A percentile compares a stretch with the other conserved stretches of the same genome.
Evolutionary conservation across 371 early-diverging fungal species (phyloP).

Genomic region (Mycotypha africana): DNA sequence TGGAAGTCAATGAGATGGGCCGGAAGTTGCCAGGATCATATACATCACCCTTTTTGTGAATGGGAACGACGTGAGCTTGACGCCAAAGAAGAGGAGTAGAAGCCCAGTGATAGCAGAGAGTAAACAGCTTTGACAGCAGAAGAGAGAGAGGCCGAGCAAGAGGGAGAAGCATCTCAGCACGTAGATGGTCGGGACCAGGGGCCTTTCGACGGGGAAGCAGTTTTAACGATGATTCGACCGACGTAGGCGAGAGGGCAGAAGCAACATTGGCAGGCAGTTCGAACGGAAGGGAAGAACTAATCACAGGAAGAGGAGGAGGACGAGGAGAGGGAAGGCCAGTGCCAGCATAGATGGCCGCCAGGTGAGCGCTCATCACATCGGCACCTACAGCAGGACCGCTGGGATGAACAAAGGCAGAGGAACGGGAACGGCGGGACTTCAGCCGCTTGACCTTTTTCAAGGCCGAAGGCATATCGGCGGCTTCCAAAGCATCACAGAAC

Average conservation of each 20-base stretch:
- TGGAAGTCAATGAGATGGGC: slow-evolving; percentile 20
- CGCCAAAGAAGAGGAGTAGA: slow-evolving; percentile 17
- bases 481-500: slow-evolving; percentile 3
- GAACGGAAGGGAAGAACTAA: neutral
- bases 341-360: slow-evolving; percentile 8
- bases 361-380: slow-evolving; percentile 7
- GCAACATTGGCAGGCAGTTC: neutral
- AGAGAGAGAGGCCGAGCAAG: neutral
- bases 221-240: neutral
- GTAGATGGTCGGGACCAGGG: slow-evolving; percentile 7
- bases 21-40: slow-evolving; percentile 13
- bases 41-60: slow-evolving; percentile 17
- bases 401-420: slow-evolving; percentile 5
- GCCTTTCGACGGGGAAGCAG: slow-evolving; percentile 6
- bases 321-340: neutral
- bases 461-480: neutral
- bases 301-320: neutral
- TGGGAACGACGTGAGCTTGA: slow-evolving; percentile 17
- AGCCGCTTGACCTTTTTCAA: neutral
- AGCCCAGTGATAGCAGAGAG: slow-evolving; percentile 21
- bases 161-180: neutral
- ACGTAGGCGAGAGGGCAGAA: neutral
- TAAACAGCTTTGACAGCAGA: slow-evolving; percentile 2
- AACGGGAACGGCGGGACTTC: neutral
- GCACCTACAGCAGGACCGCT: slow-evolving; percentile 11